phyloP scores from a whole-genome alignment of 495 filamentous ascomycete genomes.

The Evansstolkia leycettana region DNA sequence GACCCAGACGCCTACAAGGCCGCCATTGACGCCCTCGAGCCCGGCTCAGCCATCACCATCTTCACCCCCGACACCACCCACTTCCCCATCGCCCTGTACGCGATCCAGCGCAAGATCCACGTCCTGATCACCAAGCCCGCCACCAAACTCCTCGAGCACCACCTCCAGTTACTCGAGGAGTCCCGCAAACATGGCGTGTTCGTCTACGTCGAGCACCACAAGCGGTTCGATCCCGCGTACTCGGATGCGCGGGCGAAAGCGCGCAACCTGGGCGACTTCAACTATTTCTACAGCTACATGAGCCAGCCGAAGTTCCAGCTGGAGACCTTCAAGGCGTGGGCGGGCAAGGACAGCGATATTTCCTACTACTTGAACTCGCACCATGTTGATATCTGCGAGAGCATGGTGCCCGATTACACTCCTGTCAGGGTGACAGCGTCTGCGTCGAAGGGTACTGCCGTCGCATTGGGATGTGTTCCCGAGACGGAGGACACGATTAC shows the following conservation, averaged over 20 bases:
- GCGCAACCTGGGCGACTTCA: slow-evolving; percentile 72
- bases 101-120: slow-evolving; percentile 74
- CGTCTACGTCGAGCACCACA: slow-evolving; percentile 94
- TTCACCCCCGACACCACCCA: slow-evolving; percentile 94
- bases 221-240: slow-evolving; percentile 88
- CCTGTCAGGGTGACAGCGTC: slow-evolving; percentile 71
- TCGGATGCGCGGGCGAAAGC: slow-evolving; percentile 69
- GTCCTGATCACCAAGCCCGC: slow-evolving; percentile 95
- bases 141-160: slow-evolving; percentile 68
- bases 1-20: slow-evolving; percentile 81
- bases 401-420: slow-evolving; percentile 71
- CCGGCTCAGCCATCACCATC: slow-evolving; percentile 86
- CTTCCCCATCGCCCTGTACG: slow-evolving; percentile 89
- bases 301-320: slow-evolving; percentile 85
- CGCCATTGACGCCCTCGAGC: slow-evolving; percentile 73
- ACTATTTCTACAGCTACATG: slow-evolving; percentile 98
- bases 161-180: slow-evolving; percentile 59
- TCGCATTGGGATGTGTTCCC: slow-evolving; percentile 60
- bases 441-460: slow-evolving; percentile 58
- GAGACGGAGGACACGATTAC: slow-evolving; percentile 91
- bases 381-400: slow-evolving; percentile 82
- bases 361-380: slow-evolving; percentile 92
- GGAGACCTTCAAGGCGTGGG: slow-evolving; percentile 95
- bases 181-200: slow-evolving; percentile 68
- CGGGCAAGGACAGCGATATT: slow-evolving; percentile 81